Conservation (phyloP, 805 yeast genomes). For the Debaryomyces castellii region DNA sequence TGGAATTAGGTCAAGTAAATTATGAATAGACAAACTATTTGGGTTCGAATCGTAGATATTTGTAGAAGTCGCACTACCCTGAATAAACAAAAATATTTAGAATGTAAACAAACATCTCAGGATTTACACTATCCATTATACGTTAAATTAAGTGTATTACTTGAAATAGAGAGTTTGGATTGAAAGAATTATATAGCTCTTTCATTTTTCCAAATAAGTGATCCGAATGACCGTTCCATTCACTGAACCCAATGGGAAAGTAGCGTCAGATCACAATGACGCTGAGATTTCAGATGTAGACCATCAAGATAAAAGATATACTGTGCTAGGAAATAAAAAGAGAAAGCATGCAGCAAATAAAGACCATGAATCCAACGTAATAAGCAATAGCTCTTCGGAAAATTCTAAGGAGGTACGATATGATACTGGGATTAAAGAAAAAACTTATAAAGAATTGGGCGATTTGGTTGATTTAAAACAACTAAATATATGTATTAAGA, state of each 20-base stretch:
- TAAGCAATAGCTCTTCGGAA: background rate
- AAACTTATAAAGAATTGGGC: background rate
- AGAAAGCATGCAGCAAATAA: background rate
- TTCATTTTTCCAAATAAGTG: background rate
- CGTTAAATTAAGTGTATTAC: background rate
- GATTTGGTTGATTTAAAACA: background rate
- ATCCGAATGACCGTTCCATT: background rate
- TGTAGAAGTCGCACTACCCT: background rate
- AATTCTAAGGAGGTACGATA: background rate
- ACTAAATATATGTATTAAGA: constrained; percentile 7
- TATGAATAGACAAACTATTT: constrained; percentile 13
- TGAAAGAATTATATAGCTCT: background rate
- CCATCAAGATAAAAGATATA: background rate
- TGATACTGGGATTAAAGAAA: background rate
- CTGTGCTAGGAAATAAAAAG: background rate
- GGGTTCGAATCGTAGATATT: background rate
- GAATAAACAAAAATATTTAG: background rate
- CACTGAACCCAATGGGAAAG: background rate
- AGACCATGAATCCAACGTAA: background rate
- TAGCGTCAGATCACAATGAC: background rate
- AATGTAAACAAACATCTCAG: background rate
- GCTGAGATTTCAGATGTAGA: background rate
- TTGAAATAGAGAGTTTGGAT: background rate
- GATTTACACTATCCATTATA: background rate
- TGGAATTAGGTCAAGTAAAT: constrained; percentile 46